A percentile compares a stretch with the other conserved stretches of the same genome.
These are phyloP conservation scores for Cutaneotrichosporon mucoides DNA, from an alignment of 1,284 basidiomycete species.

Conservation along the genomic window DNA sequence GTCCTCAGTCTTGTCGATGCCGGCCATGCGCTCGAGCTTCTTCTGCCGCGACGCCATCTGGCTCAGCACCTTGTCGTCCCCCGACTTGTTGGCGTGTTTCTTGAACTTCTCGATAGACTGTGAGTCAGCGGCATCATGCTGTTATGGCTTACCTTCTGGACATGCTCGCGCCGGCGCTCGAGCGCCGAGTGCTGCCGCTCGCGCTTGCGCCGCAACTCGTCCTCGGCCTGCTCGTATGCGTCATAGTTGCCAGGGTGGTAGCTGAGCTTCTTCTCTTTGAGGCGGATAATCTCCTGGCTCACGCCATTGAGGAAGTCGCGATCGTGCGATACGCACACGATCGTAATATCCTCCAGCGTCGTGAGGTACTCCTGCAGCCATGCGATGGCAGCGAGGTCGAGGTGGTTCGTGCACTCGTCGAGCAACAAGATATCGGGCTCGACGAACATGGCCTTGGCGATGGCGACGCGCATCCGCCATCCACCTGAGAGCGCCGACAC, in stretches of 20 bases:
- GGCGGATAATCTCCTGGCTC: slow-evolving; percentile 63
- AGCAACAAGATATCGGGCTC: slow-evolving; percentile 51
- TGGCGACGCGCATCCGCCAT: slow-evolving; percentile 61
- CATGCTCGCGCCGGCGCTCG: slow-evolving; percentile 57
- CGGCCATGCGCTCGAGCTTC: slow-evolving; percentile 61
- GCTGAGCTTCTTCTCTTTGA: slow-evolving; percentile 57
- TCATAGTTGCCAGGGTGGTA: slow-evolving; percentile 46
- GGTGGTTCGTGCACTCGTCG: slow-evolving; percentile 52
- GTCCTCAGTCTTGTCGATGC: slow-evolving; percentile 54
- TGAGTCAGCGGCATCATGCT: not conserved
- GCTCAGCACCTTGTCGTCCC: slow-evolving; percentile 19
- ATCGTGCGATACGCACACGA: slow-evolving; percentile 66
- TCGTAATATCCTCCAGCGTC: slow-evolving; percentile 48
- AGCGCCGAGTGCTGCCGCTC: slow-evolving; percentile 57
- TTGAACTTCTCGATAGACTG: slow-evolving; percentile 14
- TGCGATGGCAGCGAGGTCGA: slow-evolving; percentile 49
- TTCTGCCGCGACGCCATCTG: slow-evolving; percentile 58
- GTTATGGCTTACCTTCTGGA: slow-evolving; percentile 14
- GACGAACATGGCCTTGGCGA: slow-evolving; percentile 52
- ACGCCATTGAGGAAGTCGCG: slow-evolving; percentile 64
- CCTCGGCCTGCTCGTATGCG: slow-evolving; percentile 19
- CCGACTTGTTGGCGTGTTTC: slow-evolving; percentile 12
- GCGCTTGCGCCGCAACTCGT: slow-evolving; percentile 49
- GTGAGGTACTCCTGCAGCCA: slow-evolving; percentile 58
- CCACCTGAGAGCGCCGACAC: slow-evolving; percentile 61